Base-by-base conservation (phyloP, 2,329 filamentous ascomycete genomes). In the Trichoderma aggressivum region DNA sequence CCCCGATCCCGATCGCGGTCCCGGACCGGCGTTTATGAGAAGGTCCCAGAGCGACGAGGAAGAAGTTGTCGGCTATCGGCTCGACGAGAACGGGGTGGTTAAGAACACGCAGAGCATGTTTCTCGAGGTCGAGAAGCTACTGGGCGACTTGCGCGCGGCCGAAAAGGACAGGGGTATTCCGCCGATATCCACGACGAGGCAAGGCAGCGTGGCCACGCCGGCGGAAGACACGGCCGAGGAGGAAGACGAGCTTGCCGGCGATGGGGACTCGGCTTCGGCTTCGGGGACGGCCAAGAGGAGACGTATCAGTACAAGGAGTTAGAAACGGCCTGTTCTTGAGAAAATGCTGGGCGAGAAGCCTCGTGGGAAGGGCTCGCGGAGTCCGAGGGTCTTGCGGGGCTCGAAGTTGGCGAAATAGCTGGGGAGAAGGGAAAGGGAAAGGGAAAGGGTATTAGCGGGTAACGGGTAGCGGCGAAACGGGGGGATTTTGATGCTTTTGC, bases 41-140 rank as follows among this genome's bases (percentile, higher is more conserved):
- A 77, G 82, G 53, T 77, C 82, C 55, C 77, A 79, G 76, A 82
- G 81, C 56, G 85, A 84, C 72, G 79, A 85, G 74, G 78, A 86
- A 75, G 79, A 84, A 67, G 78, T 85, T 1, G 82, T 88, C 47
- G 86, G 88, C 10, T 92, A 92, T 75, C 88, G 90, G 75, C 85
- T 91, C 14, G 91, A 94, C 74, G 94, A 97, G 80, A 93, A 95
- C 47, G 93, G 92, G 4, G 90, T 98, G 34, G 94, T 97, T 36
- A 91, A 92, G 72, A 94, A 97, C 78, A 94, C 94, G 1, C 86
- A 91, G 70, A 92, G 93, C 79, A 98, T 98, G 94, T 97, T 94
- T 76, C 87, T 92, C 72, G 92, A 95, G 80, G 93, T 97, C 1
- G 92, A 97, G 82, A 90, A 91, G 78, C 88, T 92, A 24, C 87